Evolutionary conservation across 1,139 yeast species (phyloP).

Genomic region (Suhomyces bokatorum): DNA sequence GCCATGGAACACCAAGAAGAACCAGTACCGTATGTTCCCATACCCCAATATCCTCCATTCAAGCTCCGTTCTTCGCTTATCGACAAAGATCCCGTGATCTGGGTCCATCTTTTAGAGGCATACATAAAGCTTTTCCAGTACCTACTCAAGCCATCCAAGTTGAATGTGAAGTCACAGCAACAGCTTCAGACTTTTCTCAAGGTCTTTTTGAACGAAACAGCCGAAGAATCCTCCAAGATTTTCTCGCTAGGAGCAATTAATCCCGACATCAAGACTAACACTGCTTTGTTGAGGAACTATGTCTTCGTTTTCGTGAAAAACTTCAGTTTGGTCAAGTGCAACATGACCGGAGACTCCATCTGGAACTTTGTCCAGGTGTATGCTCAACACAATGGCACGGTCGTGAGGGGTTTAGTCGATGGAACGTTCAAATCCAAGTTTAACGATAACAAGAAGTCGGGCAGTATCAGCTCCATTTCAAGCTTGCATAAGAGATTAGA

Average conservation of each 20-base stretch:
- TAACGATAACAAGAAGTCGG: constrained; percentile 52
- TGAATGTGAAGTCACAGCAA: constrained; percentile 56
- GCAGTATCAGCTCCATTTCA: constrained; percentile 48
- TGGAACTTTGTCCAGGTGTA: constrained; percentile 66
- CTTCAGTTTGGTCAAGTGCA: constrained; percentile 56
- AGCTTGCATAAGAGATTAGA: constrained; percentile 48
- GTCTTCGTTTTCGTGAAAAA: constrained; percentile 54
- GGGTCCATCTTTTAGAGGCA: constrained; percentile 69
- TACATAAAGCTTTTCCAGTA: constrained; percentile 55
- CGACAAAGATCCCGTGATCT: constrained; percentile 79
- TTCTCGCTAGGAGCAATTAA: constrained; percentile 70
- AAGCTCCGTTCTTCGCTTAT: constrained; percentile 68
- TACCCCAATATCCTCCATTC: constrained; percentile 74
- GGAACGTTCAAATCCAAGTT: constrained; percentile 51
- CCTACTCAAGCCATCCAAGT: constrained; percentile 37
- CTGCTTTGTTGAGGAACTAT: constrained; percentile 46
- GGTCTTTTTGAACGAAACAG: constrained; percentile 58
- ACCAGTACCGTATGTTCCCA: constrained; percentile 42
- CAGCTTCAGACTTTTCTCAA: constrained; percentile 58
- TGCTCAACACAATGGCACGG: constrained; percentile 42
- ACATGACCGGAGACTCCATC: constrained; percentile 54
- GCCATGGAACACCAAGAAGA: constrained; percentile 2
- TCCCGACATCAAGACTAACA: constrained; percentile 60
- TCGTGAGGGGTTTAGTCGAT: constrained; percentile 55
- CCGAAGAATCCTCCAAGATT: constrained; percentile 57